Evolutionary conservation across 176 grass and related monocot species (phyloP), one percentile per base, ranked within the genome.

Genomic region (Triticum aestivum): DNA sequence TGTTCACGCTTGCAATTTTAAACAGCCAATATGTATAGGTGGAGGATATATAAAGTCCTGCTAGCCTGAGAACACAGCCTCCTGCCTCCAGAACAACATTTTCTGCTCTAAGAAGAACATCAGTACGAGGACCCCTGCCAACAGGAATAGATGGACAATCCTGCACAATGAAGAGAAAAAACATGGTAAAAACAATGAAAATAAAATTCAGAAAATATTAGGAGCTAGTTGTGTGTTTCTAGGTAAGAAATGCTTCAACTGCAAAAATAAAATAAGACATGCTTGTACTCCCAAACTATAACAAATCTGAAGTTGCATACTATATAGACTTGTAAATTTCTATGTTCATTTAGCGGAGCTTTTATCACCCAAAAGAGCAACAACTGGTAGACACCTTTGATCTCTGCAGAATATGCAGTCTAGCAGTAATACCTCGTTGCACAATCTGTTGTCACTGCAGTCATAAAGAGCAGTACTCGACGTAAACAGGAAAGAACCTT

Each of bases 31-130:
- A 80, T 9, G 0, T 9, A 80, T 49, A 49, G 65, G 1, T 41
- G n/a, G 62, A 94, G 97, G 92, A 96, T 98, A 98, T 98, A 80
- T 96, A 98, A 80, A 98, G 92, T 70, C 94, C 97, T 81, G 94
- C 92, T 33, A 99, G 90, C 85, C 94, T 99, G 82, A 99, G 42
- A 82, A 99, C 90, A 88, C 87, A 94, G 69, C 97, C 94, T 83
- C 90, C 92, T 83, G 82, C 85, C 42, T 91, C 92, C 61, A 96
- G 72, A 91, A 89, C 90, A 86, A 80, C 71, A 65, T 92, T 94
- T 90, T 99, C 97, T 45, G 92, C 94, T 80, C 87, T 96, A 77
- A 96, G 52, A 88, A 99, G 92, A 35, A 92, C 84, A 81, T 99
- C 94, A 47, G 90, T 91, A n/a, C 92, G 94, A 91, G 90, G 92